Percentiles rank a stretch among this genome's conserved stretches.
phyloP scores from a whole-genome alignment of 1,139 yeast species.

The Geotrichum phurueaensis region DNA sequence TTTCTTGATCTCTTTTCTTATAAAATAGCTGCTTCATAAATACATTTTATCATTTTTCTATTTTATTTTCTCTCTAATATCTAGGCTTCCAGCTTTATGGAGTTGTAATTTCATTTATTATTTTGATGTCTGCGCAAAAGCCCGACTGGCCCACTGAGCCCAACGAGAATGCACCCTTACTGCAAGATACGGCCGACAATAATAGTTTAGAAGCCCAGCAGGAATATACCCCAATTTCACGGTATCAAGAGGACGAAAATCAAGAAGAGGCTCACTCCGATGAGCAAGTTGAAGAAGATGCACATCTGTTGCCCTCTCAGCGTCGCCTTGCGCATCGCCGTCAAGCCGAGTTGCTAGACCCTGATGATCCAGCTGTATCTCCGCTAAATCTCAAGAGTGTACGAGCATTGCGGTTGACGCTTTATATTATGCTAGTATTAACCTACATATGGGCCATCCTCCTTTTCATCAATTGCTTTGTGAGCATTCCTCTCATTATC shows the following conservation, averaged over 20 bases:
- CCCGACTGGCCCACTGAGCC: neutral
- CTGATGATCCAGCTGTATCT: constrained; percentile 55
- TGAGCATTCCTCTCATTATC: constrained; percentile 45
- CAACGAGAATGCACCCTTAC: neutral
- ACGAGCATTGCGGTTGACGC: constrained; percentile 42
- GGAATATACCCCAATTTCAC: neutral
- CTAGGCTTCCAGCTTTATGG: no score
- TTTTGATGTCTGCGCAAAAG: neutral
- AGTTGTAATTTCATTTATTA: neutral
- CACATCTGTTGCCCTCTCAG: neutral
- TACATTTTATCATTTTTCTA: no score
- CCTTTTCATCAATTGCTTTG: constrained; percentile 52
- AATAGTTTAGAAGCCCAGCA: neutral
- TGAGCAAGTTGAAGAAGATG: neutral
- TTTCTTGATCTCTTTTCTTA: no score
- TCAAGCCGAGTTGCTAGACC: constrained; percentile 4
- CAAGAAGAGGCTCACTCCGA: neutral
- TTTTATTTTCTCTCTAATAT: neutral
- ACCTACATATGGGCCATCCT: constrained; percentile 43
- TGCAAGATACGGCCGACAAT: neutral
- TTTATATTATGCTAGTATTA: constrained; percentile 39
- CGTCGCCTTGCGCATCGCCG: neutral
- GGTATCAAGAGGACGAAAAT: neutral
- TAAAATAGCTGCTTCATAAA: no score
- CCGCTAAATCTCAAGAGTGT: constrained; percentile 46